Conservation (phyloP, 1,284 basidiomycete species). For the Xerocomus minutiporus region DNA sequence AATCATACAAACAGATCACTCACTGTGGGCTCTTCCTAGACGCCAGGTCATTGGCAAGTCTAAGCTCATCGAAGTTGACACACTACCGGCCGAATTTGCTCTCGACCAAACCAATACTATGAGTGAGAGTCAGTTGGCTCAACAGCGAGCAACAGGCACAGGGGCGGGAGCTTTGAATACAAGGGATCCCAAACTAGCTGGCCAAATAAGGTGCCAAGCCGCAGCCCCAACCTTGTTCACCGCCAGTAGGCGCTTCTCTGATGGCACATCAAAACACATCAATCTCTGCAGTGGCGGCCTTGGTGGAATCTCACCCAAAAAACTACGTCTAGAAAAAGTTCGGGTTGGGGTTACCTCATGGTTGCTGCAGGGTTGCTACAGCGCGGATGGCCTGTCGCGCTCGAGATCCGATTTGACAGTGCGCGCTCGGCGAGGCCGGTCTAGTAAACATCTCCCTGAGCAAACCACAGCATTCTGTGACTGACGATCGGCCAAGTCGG, state of each 20-base stretch:
- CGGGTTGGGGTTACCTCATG: background rate
- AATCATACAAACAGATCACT: background rate
- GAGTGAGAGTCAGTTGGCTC: background rate
- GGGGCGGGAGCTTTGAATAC: background rate
- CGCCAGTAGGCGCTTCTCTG: constrained; percentile 8
- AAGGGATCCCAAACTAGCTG: background rate
- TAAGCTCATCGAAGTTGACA: background rate
- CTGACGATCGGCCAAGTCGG: background rate
- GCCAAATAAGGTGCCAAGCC: background rate
- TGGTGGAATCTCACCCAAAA: background rate
- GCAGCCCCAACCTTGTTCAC: constrained; percentile 6
- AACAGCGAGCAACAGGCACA: background rate
- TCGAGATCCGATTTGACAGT: background rate
- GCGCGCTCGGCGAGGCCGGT: background rate
- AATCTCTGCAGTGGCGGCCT: background rate
- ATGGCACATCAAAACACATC: constrained; percentile 6
- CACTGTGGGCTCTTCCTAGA: background rate
- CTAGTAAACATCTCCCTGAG: background rate
- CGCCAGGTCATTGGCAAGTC: background rate
- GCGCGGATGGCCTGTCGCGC: background rate
- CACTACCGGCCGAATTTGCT: background rate
- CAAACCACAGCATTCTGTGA: constrained; percentile 6
- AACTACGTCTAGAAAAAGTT: background rate
- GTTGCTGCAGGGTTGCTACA: background rate
- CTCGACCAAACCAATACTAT: background rate